A percentile compares a stretch with the other conserved stretches of the same genome.
Conservation (phyloP, 495 filamentous ascomycete species). For the Hypoxylon subgilvum region DNA sequence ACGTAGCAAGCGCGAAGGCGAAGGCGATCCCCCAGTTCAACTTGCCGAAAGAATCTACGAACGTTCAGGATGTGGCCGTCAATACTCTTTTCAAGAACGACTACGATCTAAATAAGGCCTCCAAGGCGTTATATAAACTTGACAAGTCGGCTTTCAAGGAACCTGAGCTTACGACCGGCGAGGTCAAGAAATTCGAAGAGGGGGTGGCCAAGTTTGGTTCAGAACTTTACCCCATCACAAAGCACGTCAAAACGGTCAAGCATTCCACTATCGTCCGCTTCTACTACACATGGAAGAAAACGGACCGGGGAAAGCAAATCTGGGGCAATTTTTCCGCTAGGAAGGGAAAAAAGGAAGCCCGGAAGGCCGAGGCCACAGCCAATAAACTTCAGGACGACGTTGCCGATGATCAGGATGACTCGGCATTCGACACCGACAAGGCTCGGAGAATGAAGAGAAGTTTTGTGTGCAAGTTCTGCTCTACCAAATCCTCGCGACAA, state of each 20-base stretch:
- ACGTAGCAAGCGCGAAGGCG: slow-evolving; percentile 70
- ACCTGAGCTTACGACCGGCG: slow-evolving; percentile 76
- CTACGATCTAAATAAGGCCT: slow-evolving; percentile 74
- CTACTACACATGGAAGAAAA: slow-evolving; percentile 99
- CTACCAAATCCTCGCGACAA: slow-evolving; percentile 76
- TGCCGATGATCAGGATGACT: slow-evolving; percentile 92
- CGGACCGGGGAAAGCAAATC: slow-evolving; percentile 78
- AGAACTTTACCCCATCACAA: slow-evolving; percentile 80
- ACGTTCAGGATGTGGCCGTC: slow-evolving; percentile 86
- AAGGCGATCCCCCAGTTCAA: slow-evolving; percentile 65
- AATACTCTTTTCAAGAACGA: slow-evolving; percentile 72
- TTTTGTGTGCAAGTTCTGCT: slow-evolving; percentile 96
- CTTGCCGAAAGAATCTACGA: slow-evolving; percentile 73
- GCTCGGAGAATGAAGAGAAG: slow-evolving; percentile 75
- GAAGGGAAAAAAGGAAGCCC: slow-evolving; percentile 85
- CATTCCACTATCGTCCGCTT: slow-evolving; percentile 83
- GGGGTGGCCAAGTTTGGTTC: slow-evolving; percentile 90
- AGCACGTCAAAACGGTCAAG: slow-evolving; percentile 81
- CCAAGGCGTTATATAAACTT: slow-evolving; percentile 69
- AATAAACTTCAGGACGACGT: slow-evolving; percentile 87
- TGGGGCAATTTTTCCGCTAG: slow-evolving; percentile 88
- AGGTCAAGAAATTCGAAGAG: slow-evolving; percentile 90
- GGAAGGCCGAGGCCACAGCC: slow-evolving; percentile 65
- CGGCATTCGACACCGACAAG: slow-evolving; percentile 92
- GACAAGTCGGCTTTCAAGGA: slow-evolving; percentile 82